Evolutionary conservation across 495 filamentous ascomycete genomes (phyloP).

Genomic region (Aspergillus funiculosus): DNA sequence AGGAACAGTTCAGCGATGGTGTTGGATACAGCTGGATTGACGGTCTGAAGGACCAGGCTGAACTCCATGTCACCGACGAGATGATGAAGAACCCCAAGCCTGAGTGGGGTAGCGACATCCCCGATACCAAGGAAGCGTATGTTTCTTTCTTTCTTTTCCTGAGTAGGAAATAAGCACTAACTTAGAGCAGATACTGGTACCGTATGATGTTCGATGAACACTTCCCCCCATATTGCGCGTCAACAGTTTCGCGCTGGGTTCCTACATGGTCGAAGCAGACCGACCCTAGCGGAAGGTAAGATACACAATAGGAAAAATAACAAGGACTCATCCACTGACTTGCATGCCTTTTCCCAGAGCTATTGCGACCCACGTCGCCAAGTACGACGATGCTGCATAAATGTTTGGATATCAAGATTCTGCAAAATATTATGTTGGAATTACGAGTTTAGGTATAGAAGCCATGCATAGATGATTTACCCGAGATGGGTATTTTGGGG

Average conservation of each 20-base stretch:
- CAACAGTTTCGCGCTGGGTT: conserved; percentile 92
- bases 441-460: conserved; percentile 22
- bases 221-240: conserved; percentile 86
- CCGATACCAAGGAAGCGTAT: conserved; percentile 93
- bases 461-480: conserved; percentile 24
- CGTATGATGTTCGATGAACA: conserved; percentile 96
- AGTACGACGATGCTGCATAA: conserved; percentile 50
- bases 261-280: conserved; percentile 97
- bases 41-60: conserved; percentile 87
- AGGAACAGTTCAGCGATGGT: conserved; percentile 98
- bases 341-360: conserved; percentile 42
- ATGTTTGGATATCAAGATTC: conserved; percentile 13
- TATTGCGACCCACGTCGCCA: conserved; percentile 62
- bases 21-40: conserved; percentile 99
- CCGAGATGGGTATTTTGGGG: conserved; percentile 16
- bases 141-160: conserved; percentile 24
- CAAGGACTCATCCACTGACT: conserved; percentile 8
- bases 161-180: conserved; percentile 14
- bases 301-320: conserved; percentile 5
- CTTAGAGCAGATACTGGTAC: conserved; percentile 79
- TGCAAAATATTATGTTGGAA: conserved; percentile 12
- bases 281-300: conserved; percentile 88
- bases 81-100: conserved; percentile 95
- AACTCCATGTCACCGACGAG: conserved; percentile 83
- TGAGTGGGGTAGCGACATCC: conserved; percentile 87